Conservation (phyloP, 352 stramenopile species). For the Pythium phragmiticola region DNA sequence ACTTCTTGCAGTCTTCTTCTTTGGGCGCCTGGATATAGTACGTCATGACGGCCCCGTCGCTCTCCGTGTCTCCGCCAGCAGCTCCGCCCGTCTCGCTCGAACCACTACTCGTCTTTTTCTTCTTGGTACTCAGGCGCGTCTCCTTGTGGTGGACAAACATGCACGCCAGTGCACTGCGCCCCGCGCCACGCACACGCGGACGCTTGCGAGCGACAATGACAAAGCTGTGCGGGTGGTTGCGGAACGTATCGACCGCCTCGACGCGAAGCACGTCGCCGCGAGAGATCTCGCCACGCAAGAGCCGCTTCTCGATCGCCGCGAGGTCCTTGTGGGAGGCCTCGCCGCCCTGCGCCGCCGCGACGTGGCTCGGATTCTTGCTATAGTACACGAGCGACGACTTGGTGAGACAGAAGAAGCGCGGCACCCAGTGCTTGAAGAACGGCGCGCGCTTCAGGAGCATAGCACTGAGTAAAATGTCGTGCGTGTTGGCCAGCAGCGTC, state of each 20-base stretch:
- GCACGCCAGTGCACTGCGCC: slow-evolving; percentile 32
- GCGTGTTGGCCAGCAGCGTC: slow-evolving; percentile 22
- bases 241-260: slow-evolving; percentile 54
- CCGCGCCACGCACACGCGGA: slow-evolving; percentile 29
- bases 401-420: slow-evolving; percentile 68
- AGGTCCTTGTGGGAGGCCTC: slow-evolving; percentile 44
- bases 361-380: slow-evolving; percentile 52
- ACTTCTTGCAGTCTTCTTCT: slow-evolving; percentile 66
- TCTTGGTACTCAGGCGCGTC: slow-evolving; percentile 41
- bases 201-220: slow-evolving; percentile 61
- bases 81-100: not conserved
- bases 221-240: slow-evolving; percentile 66
- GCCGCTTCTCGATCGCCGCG: slow-evolving; percentile 45
- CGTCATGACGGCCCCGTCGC: slow-evolving; percentile 46
- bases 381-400: slow-evolving; percentile 63
- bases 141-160: slow-evolving; percentile 61
- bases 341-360: slow-evolving; percentile 11
- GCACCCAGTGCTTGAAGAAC: slow-evolving; percentile 77
- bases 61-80: slow-evolving; percentile 21
- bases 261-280: slow-evolving; percentile 60
- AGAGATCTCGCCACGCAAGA: slow-evolving; percentile 64
- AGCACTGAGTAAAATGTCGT: slow-evolving; percentile 61
- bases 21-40: slow-evolving; percentile 69
- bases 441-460: slow-evolving; percentile 65
- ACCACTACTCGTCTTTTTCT: not conserved